These are phyloP conservation scores for Atalantia buxifolia DNA, from an alignment of 345 rosid genomes.

Conservation along the genomic window DNA sequence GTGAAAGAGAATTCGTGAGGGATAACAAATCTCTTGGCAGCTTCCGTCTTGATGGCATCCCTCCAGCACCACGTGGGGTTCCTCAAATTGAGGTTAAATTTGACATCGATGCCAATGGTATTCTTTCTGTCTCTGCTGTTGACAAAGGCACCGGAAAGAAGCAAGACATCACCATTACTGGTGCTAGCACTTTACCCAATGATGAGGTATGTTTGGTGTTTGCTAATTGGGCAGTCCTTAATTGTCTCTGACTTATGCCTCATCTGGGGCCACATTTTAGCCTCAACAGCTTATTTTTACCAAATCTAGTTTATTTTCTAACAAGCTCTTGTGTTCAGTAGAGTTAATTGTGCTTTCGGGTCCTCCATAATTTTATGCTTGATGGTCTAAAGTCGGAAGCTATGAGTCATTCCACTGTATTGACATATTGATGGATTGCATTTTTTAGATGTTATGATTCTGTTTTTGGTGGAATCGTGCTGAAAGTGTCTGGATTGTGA, in stretches of 20 bases:
- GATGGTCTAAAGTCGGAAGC: too few species aligned
- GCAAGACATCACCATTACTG: constrained; percentile 93
- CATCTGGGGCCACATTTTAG: neutral
- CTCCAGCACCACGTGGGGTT: constrained; percentile 91
- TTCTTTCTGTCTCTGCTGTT: constrained; percentile 76
- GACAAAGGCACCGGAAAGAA: constrained; percentile 95
- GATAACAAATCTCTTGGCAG: constrained; percentile 91
- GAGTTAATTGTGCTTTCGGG: too few species aligned
- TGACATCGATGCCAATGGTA: constrained; percentile 95
- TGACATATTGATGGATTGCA: too few species aligned
- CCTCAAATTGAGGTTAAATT: constrained; percentile 94
- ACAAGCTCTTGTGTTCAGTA: neutral
- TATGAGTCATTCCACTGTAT: too few species aligned
- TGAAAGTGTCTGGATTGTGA: neutral
- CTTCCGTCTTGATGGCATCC: constrained; percentile 73
- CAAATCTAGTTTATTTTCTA: neutral
- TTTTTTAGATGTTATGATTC: neutral
- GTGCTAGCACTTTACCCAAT: constrained; percentile 92
- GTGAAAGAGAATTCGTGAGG: constrained; percentile 95
- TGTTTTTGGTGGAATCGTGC: neutral
- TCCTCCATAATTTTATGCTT: too few species aligned
- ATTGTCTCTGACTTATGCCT: neutral
- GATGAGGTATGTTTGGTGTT: constrained; percentile 59
- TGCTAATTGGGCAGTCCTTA: neutral
- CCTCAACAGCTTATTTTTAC: too few species aligned